Percentiles rank a stretch among this genome's conserved stretches.
Evolutionary conservation across 441 rosid genomes (phyloP).

Genomic region (Hypseocharis bilobata): DNA sequence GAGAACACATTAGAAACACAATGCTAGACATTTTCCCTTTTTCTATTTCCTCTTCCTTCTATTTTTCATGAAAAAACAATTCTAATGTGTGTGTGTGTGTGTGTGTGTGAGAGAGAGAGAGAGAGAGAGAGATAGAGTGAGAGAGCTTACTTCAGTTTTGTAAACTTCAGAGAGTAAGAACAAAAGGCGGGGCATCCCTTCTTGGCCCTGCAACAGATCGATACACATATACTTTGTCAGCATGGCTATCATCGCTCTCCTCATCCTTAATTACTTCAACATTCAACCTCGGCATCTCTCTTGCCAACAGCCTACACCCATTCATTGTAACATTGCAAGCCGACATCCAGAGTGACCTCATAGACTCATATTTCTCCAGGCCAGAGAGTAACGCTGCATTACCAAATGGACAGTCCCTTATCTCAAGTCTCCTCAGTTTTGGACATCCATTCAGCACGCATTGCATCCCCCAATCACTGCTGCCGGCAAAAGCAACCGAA

Average conservation of each 20-base stretch:
- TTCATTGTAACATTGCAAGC: slow-evolving; percentile 52
- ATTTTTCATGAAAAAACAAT: too few species aligned
- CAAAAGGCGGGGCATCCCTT: slow-evolving; percentile 57
- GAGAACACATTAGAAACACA: too few species aligned
- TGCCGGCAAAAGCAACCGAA: slow-evolving; percentile 65
- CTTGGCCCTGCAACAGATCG: slow-evolving; percentile 61
- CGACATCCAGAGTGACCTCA: slow-evolving; percentile 76
- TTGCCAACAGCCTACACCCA: slow-evolving; percentile 46
- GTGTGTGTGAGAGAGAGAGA: slow-evolving; percentile 1
- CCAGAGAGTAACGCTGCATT: slow-evolving; percentile 51
- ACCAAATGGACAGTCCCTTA: slow-evolving; percentile 65
- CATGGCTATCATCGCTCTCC: slow-evolving; percentile 41
- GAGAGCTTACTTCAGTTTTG: slow-evolving; percentile 24
- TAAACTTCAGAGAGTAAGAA: slow-evolving; percentile 36
- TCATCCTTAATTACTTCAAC: slow-evolving; percentile 69
- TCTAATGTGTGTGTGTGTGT: background rate
- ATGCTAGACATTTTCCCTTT: too few species aligned
- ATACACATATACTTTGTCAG: slow-evolving; percentile 52
- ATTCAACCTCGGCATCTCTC: slow-evolving; percentile 53
- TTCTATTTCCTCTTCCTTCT: too few species aligned
- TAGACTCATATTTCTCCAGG: slow-evolving; percentile 51
- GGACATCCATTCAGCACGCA: slow-evolving; percentile 49
- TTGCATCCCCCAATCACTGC: slow-evolving; percentile 55
- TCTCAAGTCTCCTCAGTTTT: slow-evolving; percentile 59
- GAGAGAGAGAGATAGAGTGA: slow-evolving; percentile 14